A percentile compares a stretch with the other conserved stretches of the same genome.
phyloP scores from a whole-genome alignment of 441 rosid species.

The Croton setiger region DNA sequence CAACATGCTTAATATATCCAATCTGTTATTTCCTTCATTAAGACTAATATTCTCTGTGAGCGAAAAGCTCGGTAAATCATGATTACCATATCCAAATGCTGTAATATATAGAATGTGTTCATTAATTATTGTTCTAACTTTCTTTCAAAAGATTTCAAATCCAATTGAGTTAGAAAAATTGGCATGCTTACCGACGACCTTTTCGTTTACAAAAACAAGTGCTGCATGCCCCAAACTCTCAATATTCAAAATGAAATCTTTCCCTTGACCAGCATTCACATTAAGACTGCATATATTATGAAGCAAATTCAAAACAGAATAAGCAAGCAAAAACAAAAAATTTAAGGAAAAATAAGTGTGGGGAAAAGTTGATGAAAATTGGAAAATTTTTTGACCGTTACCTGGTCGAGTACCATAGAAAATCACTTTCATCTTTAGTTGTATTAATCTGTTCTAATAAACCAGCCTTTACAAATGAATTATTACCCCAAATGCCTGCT shows the following conservation, averaged over 20 bases:
- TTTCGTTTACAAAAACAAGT: slow-evolving; percentile 51
- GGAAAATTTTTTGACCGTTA: slow-evolving; percentile 14
- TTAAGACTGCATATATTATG: slow-evolving; percentile 32
- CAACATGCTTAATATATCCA: slow-evolving; percentile 53
- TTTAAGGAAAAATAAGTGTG: neutral
- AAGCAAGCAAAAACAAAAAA: neutral
- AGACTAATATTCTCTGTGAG: slow-evolving; percentile 38
- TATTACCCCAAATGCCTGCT: slow-evolving; percentile 48
- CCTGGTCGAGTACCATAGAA: slow-evolving; percentile 66
- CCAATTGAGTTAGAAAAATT: neutral
- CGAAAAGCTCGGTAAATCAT: slow-evolving; percentile 43
- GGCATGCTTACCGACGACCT: slow-evolving; percentile 34
- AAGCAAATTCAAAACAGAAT: slow-evolving; percentile 13
- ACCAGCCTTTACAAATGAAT: slow-evolving; percentile 37
- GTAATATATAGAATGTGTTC: slow-evolving; percentile 13
- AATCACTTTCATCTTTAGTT: slow-evolving; percentile 61
- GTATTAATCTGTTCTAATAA: slow-evolving; percentile 61
- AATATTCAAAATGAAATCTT: slow-evolving; percentile 31
- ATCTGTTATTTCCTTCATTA: slow-evolving; percentile 40
- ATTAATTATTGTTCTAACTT: slow-evolving; percentile 1
- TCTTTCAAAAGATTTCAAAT: neutral
- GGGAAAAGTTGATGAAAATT: neutral
- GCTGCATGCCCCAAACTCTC: slow-evolving; percentile 68
- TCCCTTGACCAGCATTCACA: slow-evolving; percentile 24
- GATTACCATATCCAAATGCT: slow-evolving; percentile 61